Percentiles rank a stretch among this genome's conserved stretches.
phyloP scores from a whole-genome alignment of 805 yeast genomes.

The Candida piceae region DNA sequence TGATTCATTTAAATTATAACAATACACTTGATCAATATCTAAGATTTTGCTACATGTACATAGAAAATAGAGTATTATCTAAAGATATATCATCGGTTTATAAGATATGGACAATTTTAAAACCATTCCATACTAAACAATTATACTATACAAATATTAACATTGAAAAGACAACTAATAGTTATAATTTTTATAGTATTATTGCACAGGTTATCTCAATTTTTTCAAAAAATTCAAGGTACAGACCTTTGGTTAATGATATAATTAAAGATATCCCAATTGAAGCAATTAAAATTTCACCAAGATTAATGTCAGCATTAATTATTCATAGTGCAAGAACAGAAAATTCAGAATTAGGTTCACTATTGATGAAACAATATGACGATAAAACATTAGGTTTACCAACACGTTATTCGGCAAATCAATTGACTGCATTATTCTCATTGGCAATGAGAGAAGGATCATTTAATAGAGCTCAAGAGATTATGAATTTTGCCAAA shows the following conservation, averaged over 20 bases:
- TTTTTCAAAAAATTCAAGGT: constrained; percentile 29
- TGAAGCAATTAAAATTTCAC: constrained; percentile 29
- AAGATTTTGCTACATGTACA: constrained; percentile 23
- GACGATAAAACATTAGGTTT: constrained; percentile 19
- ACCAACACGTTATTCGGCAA: constrained; percentile 21
- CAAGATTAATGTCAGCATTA: constrained; percentile 29
- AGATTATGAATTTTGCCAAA: constrained; percentile 24
- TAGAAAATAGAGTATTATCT: constrained; percentile 17
- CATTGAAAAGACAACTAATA: no score
- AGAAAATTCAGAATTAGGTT: constrained; percentile 20
- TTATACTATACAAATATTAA: no score
- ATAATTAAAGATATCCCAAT: constrained; percentile 29
- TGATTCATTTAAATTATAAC: constrained; percentile 11
- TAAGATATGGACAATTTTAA: constrained; percentile 23
- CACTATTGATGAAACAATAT: constrained; percentile 24
- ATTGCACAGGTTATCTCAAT: constrained; percentile 22
- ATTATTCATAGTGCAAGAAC: constrained; percentile 26
- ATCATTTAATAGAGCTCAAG: constrained; percentile 25
- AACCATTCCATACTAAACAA: constrained; percentile 26
- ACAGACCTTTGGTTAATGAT: constrained; percentile 20
- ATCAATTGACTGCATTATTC: constrained; percentile 28
- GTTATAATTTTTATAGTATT: constrained; percentile 26
- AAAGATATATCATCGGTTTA: constrained; percentile 27
- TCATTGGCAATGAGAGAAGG: constrained; percentile 22
- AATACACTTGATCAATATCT: constrained; percentile 23